Percentiles rank a stretch among this genome's conserved stretches.
Conservation (phyloP, 495 filamentous ascomycete genomes). For the Neurospora hispaniola region DNA sequence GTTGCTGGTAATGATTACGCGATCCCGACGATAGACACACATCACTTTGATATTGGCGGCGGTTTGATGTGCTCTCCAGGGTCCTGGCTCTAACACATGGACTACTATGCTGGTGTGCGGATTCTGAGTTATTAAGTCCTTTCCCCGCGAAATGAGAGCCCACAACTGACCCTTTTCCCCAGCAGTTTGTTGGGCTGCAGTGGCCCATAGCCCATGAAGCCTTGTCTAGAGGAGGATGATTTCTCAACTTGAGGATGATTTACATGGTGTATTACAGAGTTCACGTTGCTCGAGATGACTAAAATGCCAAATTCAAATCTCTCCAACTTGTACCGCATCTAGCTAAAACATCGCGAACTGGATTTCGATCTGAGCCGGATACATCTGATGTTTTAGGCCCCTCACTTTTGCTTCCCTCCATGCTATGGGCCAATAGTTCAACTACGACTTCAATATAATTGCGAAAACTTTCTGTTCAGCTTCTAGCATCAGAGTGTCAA, state of each 20-base stretch:
- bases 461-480: background rate
- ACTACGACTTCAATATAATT: background rate
- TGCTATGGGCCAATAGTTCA: background rate
- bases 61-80: background rate
- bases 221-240: background rate
- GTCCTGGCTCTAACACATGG: background rate
- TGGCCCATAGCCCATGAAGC: background rate
- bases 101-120: background rate
- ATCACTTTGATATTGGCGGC: background rate
- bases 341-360: background rate
- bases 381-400: background rate
- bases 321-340: background rate
- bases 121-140: background rate
- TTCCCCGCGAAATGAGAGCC: background rate
- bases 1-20: background rate
- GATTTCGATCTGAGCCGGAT: background rate
- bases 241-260: background rate
- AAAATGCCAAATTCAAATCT: background rate
- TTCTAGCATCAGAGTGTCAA: no score
- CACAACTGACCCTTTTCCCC: background rate
- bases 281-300: background rate
- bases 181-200: background rate
- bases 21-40: background rate
- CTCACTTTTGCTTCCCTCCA: background rate
- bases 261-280: background rate